These are phyloP conservation scores for Trichoderma sp. DNA, from an alignment of 2,329 filamentous ascomycete genomes.

Conservation along the genomic window DNA sequence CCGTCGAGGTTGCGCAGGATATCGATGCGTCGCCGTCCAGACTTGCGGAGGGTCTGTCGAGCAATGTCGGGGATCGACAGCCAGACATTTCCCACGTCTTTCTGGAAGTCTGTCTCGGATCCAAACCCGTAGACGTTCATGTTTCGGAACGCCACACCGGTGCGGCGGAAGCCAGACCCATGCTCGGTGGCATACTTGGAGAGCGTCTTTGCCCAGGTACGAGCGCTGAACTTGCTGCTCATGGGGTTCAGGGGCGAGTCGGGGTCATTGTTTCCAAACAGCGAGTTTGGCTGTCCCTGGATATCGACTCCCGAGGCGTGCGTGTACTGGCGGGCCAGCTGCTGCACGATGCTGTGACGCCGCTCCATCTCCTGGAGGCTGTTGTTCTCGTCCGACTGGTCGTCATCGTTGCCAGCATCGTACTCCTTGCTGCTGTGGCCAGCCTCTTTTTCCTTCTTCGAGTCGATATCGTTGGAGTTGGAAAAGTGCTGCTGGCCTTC, in stretches of 20 bases:
- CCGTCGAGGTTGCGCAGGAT: constrained; percentile 64
- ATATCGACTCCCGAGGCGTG: constrained; percentile 18
- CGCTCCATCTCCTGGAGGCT: constrained; percentile 3
- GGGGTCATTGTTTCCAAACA: constrained; percentile 11
- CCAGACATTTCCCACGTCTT: constrained; percentile 43
- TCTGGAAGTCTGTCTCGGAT: constrained; percentile 46
- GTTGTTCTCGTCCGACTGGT: background rate
- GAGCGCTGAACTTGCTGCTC: constrained; percentile 44
- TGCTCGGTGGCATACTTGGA: constrained; percentile 36
- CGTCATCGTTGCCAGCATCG: background rate
- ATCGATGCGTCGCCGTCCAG: constrained; percentile 6
- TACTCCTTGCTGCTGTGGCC: background rate
- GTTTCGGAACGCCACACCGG: constrained; percentile 46
- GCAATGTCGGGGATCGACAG: constrained; percentile 15
- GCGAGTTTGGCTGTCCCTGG: constrained; percentile 3
- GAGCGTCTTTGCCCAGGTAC: constrained; percentile 44
- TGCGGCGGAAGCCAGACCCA: constrained; percentile 30
- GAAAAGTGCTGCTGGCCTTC: background rate
- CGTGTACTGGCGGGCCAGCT: constrained; percentile 8
- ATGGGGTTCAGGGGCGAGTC: constrained; percentile 40
- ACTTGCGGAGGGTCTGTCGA: background rate
- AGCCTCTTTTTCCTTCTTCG: background rate
- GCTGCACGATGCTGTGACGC: constrained; percentile 11
- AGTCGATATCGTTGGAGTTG: background rate
- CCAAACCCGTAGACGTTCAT: constrained; percentile 47